Evolutionary conservation across 208 protist genomes (phyloP), one percentile per base, ranked within the genome.

Genomic region (Trypanosoma grayi): DNA sequence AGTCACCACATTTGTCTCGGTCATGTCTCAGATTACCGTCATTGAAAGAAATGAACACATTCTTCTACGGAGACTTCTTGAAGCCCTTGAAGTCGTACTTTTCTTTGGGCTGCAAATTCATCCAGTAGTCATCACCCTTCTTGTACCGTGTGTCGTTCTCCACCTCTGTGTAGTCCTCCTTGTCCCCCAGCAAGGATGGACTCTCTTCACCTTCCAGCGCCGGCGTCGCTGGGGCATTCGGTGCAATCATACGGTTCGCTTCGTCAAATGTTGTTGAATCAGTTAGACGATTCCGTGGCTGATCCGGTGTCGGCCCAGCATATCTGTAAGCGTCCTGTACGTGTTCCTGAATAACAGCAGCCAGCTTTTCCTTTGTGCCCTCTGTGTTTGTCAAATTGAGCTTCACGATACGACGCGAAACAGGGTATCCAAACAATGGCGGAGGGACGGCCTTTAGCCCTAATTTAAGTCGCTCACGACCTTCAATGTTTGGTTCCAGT

Each of bases 71-170:
- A 18, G 86, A 88, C 59, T 93, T 93, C 50, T 90, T 92, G 28
- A 95, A 70, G 31, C 85, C 84, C 71, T 93, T 93, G 70, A 86
- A 95, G 61, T 95, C 85, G 61, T 95, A 95, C 69, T 92, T 87
- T 55, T 89, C 86, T 37, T 82, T 77, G 2, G 90, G 90, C 73
- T 95, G 73, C 46, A 92, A 68, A 63, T 95, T 95, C 90, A 93
- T 95, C 90, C 90, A 95, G 72, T 91, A 95, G 48, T 95, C 90
- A 64, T 95, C 90, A 54, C 90, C 90, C 74, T 93, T 93, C 78
- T 95, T 95, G 48, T 82, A 72, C 24, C 90, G 72, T 31, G 40
- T 82, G 59, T 95, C 90, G 37, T 88, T 71, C 30, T 90, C 90
- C 47, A 85, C 27, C 58, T 93, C 84, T 45, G 71, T 83, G 58